Percentiles rank a stretch among this genome's conserved stretches.
These are phyloP conservation scores for Vararia minispora DNA, from an alignment of 768 basidiomycete species.

Conservation along the genomic window DNA sequence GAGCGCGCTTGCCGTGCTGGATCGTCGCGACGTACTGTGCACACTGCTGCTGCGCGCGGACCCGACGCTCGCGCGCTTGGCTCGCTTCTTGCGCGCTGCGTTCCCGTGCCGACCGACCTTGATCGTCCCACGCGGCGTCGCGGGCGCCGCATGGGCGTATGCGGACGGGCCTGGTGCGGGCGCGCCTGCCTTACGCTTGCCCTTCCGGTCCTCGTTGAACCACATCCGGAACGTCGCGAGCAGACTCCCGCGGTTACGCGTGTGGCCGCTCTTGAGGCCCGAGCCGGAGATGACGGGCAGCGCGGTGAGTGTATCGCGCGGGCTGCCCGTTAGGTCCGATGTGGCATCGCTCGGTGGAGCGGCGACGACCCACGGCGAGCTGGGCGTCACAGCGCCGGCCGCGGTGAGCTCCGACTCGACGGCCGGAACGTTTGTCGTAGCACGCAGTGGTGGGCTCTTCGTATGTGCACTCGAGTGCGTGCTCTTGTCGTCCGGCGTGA, in stretches of 20 bases:
- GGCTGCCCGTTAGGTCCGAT: conserved; percentile 27
- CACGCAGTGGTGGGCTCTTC: conserved; percentile 56
- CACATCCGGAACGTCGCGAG: conserved; percentile 79
- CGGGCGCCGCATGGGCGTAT: conserved; percentile 8
- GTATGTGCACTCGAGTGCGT: conserved; percentile 60
- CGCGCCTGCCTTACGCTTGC: conserved; percentile 56
- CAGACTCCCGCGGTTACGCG: conserved; percentile 67
- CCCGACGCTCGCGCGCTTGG: conserved; percentile 60
- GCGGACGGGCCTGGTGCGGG: conserved; percentile 7
- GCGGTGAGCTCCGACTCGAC: conserved; percentile 26
- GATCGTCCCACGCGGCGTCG: conserved; percentile 6
- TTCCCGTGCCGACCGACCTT: too few species aligned
- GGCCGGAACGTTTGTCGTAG: conserved; percentile 31
- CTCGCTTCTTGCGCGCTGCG: too few species aligned
- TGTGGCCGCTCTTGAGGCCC: conserved; percentile 25
- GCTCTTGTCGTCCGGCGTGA: conserved; percentile 39
- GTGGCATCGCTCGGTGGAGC: conserved; percentile 29
- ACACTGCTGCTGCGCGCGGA: conserved; percentile 87
- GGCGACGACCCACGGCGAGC: conserved; percentile 67
- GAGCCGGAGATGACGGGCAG: conserved; percentile 29
- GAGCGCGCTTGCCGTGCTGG: too few species aligned
- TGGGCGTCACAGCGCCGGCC: conserved; percentile 9
- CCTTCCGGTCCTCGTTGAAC: conserved; percentile 88
- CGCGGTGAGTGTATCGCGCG: conserved; percentile 39
- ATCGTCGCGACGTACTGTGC: conserved; percentile 73